Evolutionary conservation across 805 yeast genomes (phyloP).

Genomic region (Barnettozyma californica): DNA sequence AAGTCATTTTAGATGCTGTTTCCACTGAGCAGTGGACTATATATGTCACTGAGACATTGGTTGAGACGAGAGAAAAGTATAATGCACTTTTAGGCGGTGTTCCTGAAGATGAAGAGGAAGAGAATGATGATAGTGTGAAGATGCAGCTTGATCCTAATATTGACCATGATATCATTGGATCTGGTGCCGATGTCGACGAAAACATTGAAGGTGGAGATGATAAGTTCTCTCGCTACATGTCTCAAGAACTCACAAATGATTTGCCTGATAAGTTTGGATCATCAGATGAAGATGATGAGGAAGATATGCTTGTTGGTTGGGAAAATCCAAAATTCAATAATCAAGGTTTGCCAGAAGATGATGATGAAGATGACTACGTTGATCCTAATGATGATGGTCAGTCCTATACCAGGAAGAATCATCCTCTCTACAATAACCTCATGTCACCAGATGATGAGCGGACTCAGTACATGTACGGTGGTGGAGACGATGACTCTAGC

Average conservation of each 20-base stretch:
- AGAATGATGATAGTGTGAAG: constrained; percentile 30
- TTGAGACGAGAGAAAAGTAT: constrained; percentile 88
- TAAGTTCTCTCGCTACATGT: constrained; percentile 48
- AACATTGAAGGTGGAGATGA: constrained; percentile 20
- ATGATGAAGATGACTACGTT: constrained; percentile 62
- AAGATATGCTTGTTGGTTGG: constrained; percentile 26
- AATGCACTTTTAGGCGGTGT: constrained; percentile 89
- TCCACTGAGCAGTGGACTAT: constrained; percentile 59
- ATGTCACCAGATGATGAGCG: constrained; percentile 23
- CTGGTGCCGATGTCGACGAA: constrained; percentile 22
- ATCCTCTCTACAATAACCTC: constrained; percentile 48
- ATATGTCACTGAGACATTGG: constrained; percentile 77
- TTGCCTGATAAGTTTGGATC: constrained; percentile 53
- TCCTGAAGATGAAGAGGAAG: constrained; percentile 28
- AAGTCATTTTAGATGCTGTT: constrained; percentile 32
- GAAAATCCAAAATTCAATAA: constrained; percentile 6
- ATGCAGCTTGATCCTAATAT: constrained; percentile 28
- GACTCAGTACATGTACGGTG: constrained; percentile 21
- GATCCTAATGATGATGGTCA: constrained; percentile 82
- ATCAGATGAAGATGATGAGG: constrained; percentile 41
- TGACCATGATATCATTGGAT: constrained; percentile 30
- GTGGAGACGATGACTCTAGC: constrained; percentile 15
- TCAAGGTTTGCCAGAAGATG: constrained; percentile 20
- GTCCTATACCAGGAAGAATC: constrained; percentile 56
- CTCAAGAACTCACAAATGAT: constrained; percentile 63